Percentiles rank a stretch among this genome's conserved stretches.
These are phyloP conservation scores for Botrytis fabae DNA, from an alignment of 2,329 filamentous ascomycete species.

Conservation along the genomic window DNA sequence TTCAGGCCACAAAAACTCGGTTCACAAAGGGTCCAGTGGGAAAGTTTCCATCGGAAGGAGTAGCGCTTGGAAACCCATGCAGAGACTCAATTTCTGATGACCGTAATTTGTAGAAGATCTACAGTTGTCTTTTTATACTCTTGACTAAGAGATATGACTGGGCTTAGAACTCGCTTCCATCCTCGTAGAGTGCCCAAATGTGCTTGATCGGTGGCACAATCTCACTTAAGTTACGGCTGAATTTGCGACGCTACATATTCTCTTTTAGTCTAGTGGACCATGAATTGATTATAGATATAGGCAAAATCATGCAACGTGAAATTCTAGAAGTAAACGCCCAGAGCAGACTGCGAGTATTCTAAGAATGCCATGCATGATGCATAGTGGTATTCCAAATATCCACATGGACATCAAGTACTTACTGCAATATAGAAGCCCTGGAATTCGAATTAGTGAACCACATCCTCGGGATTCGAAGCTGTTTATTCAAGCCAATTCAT, in stretches of 20 bases:
- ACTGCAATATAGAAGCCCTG: slow-evolving; percentile 2
- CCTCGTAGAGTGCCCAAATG: background rate
- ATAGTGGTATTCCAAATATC: slow-evolving; percentile 6
- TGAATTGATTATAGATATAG: background rate
- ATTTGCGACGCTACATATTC: slow-evolving; percentile 1
- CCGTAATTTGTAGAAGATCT: slow-evolving; percentile 18
- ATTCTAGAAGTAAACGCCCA: slow-evolving; percentile 7
- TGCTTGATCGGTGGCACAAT: slow-evolving; percentile 6
- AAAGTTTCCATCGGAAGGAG: slow-evolving; percentile 4
- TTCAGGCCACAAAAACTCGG: background rate
- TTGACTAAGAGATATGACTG: slow-evolving; percentile 14
- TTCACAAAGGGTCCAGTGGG: background rate
- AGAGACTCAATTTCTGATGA: slow-evolving; percentile 20
- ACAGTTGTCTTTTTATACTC: slow-evolving; percentile 9
- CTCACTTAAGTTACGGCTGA: slow-evolving; percentile 13
- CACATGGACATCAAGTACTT: background rate
- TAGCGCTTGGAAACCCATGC: slow-evolving; percentile 20
- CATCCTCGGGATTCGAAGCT: background rate
- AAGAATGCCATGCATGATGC: slow-evolving; percentile 17
- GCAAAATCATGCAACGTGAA: background rate
- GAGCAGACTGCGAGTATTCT: background rate
- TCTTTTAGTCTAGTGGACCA: background rate
- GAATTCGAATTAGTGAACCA: slow-evolving; percentile 18
- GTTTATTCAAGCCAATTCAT: background rate
- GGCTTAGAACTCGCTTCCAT: slow-evolving; percentile 12